A percentile compares a stretch with the other conserved stretches of the same genome.
phyloP scores from a whole-genome alignment of 768 basidiomycete genomes.

The Strobilomyces confusus region DNA sequence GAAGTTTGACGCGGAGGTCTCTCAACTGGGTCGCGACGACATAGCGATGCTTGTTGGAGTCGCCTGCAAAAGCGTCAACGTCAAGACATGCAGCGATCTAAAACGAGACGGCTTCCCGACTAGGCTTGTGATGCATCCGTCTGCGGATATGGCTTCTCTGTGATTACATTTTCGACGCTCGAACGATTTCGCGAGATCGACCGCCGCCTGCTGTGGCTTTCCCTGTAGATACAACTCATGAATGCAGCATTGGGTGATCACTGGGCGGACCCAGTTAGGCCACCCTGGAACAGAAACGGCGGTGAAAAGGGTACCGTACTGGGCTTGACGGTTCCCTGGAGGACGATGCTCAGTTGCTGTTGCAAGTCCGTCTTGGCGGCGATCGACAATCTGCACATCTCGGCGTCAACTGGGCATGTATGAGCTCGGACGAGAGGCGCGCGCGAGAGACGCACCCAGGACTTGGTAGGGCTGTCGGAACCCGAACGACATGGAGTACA shows the following conservation, averaged over 20 bases:
- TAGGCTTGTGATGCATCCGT: constrained; percentile 78
- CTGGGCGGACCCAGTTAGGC: constrained; percentile 51
- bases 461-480: constrained; percentile 95
- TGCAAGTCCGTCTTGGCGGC: constrained; percentile 70
- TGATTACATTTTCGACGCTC: constrained; percentile 96
- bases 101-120: constrained; percentile 50
- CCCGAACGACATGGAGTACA: constrained; percentile 83
- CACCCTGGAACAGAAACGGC: constrained; percentile 3
- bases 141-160: constrained; percentile 75
- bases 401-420: constrained; percentile 66
- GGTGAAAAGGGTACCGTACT: constrained; percentile 52
- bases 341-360: constrained; percentile 69
- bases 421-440: constrained; percentile 3
- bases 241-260: constrained; percentile 99
- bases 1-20: constrained; percentile 63
- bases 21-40: constrained; percentile 82
- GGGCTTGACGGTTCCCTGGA: constrained; percentile 86
- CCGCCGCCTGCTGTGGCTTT: constrained; percentile 62
- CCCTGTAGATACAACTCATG: constrained; percentile 89
- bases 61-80: constrained; percentile 42
- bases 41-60: constrained; percentile 89
- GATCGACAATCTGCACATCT: constrained; percentile 69
- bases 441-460: constrained; percentile 51
- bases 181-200: constrained; percentile 89
- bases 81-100: constrained; percentile 5